Base-by-base conservation (phyloP, 371 early-diverging fungal genomes). In the Chytridiales sp. region DNA sequence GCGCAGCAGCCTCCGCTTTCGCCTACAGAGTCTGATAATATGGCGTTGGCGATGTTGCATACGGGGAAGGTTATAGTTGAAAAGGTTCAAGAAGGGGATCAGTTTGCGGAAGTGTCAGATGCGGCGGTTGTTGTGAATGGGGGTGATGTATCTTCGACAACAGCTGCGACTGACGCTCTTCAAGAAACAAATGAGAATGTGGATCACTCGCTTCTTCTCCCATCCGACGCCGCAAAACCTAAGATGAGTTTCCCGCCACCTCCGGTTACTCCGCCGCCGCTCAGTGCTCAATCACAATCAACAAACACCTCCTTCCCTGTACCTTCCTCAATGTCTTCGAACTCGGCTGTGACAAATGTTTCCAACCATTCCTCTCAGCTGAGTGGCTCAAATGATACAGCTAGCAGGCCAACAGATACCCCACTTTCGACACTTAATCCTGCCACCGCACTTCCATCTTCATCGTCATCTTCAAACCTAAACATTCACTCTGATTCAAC, bases 161-260 rank as follows among this genome's bases (percentile, higher is more conserved):
- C 38, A 9, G 38, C 17, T 38, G 38, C 11, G 46, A 9, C n/a
- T 8, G 26, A 8, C 46, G 8, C 46, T 19, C 46, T 19, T 46
- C 11, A 46, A 9, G 9, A 19, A 11, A 8, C 8, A 13, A 8
- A 26, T 8, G 46, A 46, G 46, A 46, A 26, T 19, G 21, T 8
- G n/a, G 19, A 26, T 46, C 8, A 8, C 38, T 38, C 38, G 17
- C n/a, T n/a, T n/a, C n/a, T n/a, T n/a, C n/a, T n/a, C 19, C 21
- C 17, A 19, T 8, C 29, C 4, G 24, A 26, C 4, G 29, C 6
- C 15, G 19, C 4, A 32, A 13, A 13, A 53, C 53, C 53, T 8
- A 4, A 22, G 15, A 34, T 53, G 15, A 53, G 39, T 26, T 36
- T 53, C 17, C 53, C 53, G 21, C 53, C 53, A 36, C 53, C 53